phyloP scores from a whole-genome alignment of 1,284 basidiomycete species.

The Heterobasidion occidentale region DNA sequence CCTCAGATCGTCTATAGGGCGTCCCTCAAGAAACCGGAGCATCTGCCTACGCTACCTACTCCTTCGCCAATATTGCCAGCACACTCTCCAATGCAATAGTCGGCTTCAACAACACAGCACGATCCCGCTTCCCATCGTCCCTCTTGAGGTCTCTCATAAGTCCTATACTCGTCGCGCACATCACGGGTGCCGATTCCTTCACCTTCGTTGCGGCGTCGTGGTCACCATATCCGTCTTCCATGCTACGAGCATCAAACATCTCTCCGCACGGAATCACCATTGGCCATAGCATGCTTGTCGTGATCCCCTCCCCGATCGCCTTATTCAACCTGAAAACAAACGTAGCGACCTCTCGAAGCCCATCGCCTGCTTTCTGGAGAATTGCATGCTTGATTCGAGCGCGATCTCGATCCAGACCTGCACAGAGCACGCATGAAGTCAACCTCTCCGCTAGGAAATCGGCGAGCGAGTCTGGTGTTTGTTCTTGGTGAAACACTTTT shows the following conservation, averaged over 20 bases:
- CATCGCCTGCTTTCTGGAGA: background rate
- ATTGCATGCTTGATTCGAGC: background rate
- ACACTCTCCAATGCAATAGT: background rate
- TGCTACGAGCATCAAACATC: background rate
- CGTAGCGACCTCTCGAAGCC: background rate
- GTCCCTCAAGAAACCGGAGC: too few species aligned
- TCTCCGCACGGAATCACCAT: background rate
- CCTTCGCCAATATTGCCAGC: background rate
- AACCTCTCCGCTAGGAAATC: background rate
- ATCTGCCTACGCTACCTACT: background rate
- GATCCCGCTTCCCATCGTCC: background rate
- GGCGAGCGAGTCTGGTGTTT: background rate
- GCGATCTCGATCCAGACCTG: background rate
- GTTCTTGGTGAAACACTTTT: background rate
- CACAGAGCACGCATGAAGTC: background rate
- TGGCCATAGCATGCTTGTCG: background rate
- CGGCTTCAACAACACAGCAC: background rate
- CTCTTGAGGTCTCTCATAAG: background rate
- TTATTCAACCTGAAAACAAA: background rate
- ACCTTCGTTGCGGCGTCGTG: background rate
- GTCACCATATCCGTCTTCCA: background rate
- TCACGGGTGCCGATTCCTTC: background rate
- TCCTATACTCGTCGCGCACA: background rate
- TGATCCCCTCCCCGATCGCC: background rate
- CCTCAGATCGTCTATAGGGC: too few species aligned